Evolutionary conservation across 164 flowering plant species (phyloP).

Genomic region (Umbellularia californica): DNA sequence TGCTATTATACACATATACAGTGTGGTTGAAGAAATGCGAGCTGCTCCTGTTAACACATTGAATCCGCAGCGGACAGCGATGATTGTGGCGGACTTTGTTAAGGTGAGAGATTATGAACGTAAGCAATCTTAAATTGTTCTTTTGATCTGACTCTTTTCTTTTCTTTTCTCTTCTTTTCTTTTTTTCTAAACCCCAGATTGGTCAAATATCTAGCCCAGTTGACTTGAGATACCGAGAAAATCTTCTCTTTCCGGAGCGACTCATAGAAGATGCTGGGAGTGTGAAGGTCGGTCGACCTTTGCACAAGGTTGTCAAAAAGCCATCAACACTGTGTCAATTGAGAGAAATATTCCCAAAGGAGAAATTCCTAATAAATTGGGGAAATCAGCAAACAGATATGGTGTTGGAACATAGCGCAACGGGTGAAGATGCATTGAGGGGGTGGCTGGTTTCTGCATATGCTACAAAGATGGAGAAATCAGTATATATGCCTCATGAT

Average conservation of each 20-base stretch:
- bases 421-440: conserved; percentile 88
- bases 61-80: conserved; percentile 91
- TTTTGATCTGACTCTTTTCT: not conserved
- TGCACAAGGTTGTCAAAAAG: conserved; percentile 45
- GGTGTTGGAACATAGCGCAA: conserved; percentile 71
- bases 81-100: conserved; percentile 74
- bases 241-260: conserved; percentile 77
- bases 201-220: conserved; percentile 80
- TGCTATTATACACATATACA: conserved; percentile 60
- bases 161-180: too few relatives aligned
- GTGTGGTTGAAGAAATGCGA: conserved; percentile 87
- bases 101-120: conserved; percentile 41
- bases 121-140: not conserved
- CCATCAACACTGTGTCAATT: conserved; percentile 56
- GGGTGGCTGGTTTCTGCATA: conserved; percentile 98
- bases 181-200: conserved; percentile 35
- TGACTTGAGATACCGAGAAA: conserved; percentile 79
- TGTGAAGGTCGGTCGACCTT: conserved; percentile 68
- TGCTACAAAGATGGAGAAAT: conserved; percentile 44
- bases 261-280: conserved; percentile 76
- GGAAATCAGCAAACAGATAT: conserved; percentile 56
- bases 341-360: conserved; percentile 58
- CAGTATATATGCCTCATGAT: conserved; percentile 18
- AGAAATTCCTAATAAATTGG: conserved; percentile 59
- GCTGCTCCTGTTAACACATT: conserved; percentile 87